Percentiles rank a stretch among this genome's conserved stretches.
Evolutionary conservation across 164 flowering plant species (phyloP).

Genomic region (Brasenia schreberi): DNA sequence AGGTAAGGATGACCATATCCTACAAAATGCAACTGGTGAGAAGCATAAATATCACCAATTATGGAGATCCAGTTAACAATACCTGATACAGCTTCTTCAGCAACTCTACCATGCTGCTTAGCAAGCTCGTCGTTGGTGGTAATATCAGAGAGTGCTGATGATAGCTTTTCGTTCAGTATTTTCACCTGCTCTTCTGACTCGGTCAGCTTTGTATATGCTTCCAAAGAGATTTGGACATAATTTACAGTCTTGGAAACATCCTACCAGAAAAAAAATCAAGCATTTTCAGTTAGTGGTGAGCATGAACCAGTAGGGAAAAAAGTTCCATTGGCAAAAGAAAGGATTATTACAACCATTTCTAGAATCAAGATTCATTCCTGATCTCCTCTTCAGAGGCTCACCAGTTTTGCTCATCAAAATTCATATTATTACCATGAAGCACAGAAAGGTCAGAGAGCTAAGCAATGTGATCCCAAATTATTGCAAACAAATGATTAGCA

Average conservation of each 20-base stretch:
- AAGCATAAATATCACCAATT: too few relatives aligned
- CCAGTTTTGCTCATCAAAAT: too few relatives aligned
- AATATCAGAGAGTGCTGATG: constrained; percentile 42
- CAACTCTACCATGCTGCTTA: constrained; percentile 78
- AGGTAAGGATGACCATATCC: too few relatives aligned
- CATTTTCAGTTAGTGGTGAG: neutral
- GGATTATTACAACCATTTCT: too few relatives aligned
- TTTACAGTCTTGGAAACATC: constrained; percentile 54
- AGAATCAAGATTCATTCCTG: too few relatives aligned
- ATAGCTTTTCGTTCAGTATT: constrained; percentile 39
- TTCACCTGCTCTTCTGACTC: constrained; percentile 72
- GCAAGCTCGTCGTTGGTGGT: constrained; percentile 52
- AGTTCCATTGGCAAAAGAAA: neutral
- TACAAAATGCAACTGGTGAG: too few relatives aligned
- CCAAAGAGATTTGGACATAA: constrained; percentile 76
- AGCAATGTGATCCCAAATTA: too few relatives aligned
- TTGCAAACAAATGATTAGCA: too few relatives aligned
- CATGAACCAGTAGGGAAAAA: neutral
- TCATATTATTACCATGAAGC: too few relatives aligned
- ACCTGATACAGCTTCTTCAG: constrained; percentile 86
- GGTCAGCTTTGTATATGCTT: constrained; percentile 62
- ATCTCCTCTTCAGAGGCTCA: too few relatives aligned
- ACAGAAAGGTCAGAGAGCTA: too few relatives aligned
- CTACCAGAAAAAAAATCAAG: constrained; percentile 19
- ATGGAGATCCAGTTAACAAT: neutral